Percentiles rank a stretch among this genome's conserved stretches.
Conservation (phyloP, 2,329 filamentous ascomycete species). For the Dothideomycetes sp. region DNA sequence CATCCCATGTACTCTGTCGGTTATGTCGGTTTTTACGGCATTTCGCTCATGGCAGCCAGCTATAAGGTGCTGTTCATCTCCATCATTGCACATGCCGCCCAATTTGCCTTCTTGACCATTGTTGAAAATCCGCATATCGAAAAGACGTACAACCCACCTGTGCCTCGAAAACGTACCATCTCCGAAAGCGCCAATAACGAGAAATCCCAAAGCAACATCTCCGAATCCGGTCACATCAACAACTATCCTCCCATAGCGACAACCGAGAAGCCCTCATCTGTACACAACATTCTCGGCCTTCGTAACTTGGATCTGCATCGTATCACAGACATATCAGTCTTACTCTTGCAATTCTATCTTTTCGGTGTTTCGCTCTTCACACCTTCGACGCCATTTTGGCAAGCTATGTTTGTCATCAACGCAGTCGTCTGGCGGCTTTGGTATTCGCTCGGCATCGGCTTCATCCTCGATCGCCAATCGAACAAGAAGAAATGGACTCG, state of each 20-base stretch:
- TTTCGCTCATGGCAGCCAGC: conserved; percentile 95
- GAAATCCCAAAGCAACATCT: conserved; percentile 32
- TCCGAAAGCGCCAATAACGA: conserved; percentile 29
- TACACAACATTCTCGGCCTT: conserved; percentile 76
- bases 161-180: conserved; percentile 50
- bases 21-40: conserved; percentile 95
- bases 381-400: conserved; percentile 65
- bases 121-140: conserved; percentile 98
- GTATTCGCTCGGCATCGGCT: conserved; percentile 82
- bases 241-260: conserved; percentile 32
- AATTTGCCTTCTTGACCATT: conserved; percentile 83
- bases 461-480: conserved; percentile 77
- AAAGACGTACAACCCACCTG: conserved; percentile 88
- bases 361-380: conserved; percentile 64
- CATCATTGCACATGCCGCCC: conserved; percentile 84
- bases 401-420: conserved; percentile 70
- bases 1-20: conserved; percentile 99
- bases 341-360: conserved; percentile 69
- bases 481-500: conserved; percentile 89
- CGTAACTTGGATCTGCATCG: conserved; percentile 82
- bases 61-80: conserved; percentile 97
- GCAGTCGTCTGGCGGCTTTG: conserved; percentile 79
- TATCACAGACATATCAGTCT: conserved; percentile 70
- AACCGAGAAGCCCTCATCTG: conserved; percentile 50
- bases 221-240: conserved; percentile 30